A percentile compares a stretch with the other conserved stretches of the same genome.
Conservation (phyloP, 176 grass and related monocot species). For the Alopecurus myosuroides region DNA sequence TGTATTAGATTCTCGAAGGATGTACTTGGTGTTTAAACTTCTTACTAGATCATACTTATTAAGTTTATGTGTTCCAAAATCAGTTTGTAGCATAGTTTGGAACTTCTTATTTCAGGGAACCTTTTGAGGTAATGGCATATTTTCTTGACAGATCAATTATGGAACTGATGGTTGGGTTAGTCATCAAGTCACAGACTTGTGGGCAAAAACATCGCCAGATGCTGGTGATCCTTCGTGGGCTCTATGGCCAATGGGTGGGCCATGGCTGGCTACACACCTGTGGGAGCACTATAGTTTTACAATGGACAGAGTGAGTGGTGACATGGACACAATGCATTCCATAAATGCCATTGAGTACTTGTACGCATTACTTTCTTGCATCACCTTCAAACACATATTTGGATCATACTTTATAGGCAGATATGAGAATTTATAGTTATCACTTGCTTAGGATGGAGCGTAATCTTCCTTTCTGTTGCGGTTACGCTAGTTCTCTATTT, state of each 20-base stretch:
- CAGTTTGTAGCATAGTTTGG: not conserved
- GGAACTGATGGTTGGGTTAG: constrained; percentile 72
- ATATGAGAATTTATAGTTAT: not conserved
- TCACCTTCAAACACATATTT: not conserved
- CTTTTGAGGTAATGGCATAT: not conserved
- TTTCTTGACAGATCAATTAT: constrained; percentile 69
- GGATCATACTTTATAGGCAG: not conserved
- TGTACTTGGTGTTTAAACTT: constrained; percentile 6
- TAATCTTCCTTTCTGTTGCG: not conserved
- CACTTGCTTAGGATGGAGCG: not conserved
- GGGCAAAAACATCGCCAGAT: constrained; percentile 91
- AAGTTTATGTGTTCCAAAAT: constrained; percentile 1
- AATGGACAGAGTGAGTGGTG: constrained; percentile 72
- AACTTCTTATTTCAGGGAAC: not conserved
- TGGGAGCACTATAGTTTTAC: constrained; percentile 92
- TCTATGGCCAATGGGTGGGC: constrained; percentile 92
- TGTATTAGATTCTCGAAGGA: not conserved
- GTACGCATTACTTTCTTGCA: constrained; percentile 7
- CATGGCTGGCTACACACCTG: constrained; percentile 92
- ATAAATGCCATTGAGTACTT: not conserved
- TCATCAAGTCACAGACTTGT: constrained; percentile 92
- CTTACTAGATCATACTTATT: not conserved
- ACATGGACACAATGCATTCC: not conserved
- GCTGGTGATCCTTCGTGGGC: constrained; percentile 72
- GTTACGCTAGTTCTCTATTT: not conserved